phyloP scores from a whole-genome alignment of 2,329 filamentous ascomycete genomes.

The Microdochium paspali region DNA sequence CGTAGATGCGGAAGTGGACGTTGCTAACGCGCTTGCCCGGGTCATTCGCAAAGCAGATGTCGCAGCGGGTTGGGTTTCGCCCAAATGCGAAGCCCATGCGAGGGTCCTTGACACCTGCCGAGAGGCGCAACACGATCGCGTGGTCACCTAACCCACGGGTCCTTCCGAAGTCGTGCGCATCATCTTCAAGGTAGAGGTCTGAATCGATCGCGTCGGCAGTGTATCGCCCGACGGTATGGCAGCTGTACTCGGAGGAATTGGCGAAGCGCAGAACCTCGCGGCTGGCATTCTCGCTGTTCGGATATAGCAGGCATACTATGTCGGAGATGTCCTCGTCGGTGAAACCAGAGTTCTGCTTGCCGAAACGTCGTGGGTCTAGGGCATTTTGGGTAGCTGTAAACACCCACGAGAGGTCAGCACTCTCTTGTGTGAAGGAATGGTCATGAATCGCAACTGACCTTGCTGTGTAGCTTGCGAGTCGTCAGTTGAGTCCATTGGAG shows the following conservation, averaged over 20 bases:
- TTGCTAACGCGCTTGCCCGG: slow-evolving; percentile 74
- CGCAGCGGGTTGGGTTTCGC: slow-evolving; percentile 61
- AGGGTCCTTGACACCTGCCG: slow-evolving; percentile 60
- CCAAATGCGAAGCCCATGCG: slow-evolving; percentile 77
- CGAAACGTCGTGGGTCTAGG: slow-evolving; percentile 70
- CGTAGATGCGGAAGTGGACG: slow-evolving; percentile 87
- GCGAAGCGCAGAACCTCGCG: slow-evolving; percentile 53
- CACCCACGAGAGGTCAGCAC: slow-evolving; percentile 4
- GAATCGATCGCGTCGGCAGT: slow-evolving; percentile 39
- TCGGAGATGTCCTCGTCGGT: slow-evolving; percentile 76
- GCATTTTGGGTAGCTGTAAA: slow-evolving; percentile 64
- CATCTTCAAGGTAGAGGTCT: slow-evolving; percentile 41
- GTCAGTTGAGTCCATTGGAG: slow-evolving; percentile 16
- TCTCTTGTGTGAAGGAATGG: too few species aligned
- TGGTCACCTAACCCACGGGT: slow-evolving; percentile 42
- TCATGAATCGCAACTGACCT: too few species aligned
- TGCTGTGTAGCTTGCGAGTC: slow-evolving; percentile 21
- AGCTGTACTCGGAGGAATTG: slow-evolving; percentile 27
- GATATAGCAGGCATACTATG: slow-evolving; percentile 81
- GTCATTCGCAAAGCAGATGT: slow-evolving; percentile 60
- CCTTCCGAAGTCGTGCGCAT: slow-evolving; percentile 39
- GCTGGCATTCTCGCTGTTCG: slow-evolving; percentile 63
- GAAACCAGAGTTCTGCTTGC: slow-evolving; percentile 74
- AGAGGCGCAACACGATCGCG: slow-evolving; percentile 75
- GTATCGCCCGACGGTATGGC: slow-evolving; percentile 39